A percentile compares a stretch with the other conserved stretches of the same genome.
These are phyloP conservation scores for Pseudonectria buxi DNA, from an alignment of 2,329 filamentous ascomycete species.

Conservation along the genomic window DNA sequence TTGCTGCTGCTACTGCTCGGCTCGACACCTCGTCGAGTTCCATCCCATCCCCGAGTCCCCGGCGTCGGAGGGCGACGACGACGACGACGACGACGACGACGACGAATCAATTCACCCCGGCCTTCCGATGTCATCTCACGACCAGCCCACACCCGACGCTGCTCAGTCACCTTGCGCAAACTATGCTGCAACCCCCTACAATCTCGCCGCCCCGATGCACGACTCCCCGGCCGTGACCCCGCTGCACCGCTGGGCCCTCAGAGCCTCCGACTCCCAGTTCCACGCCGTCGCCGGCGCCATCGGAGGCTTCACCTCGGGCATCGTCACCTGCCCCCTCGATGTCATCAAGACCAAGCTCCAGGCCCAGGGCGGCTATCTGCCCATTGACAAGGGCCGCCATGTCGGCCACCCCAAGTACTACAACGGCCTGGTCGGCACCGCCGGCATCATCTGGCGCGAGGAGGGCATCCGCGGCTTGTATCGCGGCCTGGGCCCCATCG, in stretches of 20 bases:
- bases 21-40: no score
- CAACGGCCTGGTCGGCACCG: slow-evolving; percentile 80
- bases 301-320: slow-evolving; percentile 85
- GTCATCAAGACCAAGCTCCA: slow-evolving; percentile 99
- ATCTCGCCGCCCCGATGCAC: slow-evolving; percentile 29
- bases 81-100: neutral
- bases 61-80: neutral
- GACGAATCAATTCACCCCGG: no score
- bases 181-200: slow-evolving; percentile 32
- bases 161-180: slow-evolving; percentile 26
- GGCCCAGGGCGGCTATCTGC: slow-evolving; percentile 78
- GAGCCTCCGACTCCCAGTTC: slow-evolving; percentile 57
- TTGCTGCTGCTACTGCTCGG: no score
- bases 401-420: slow-evolving; percentile 59
- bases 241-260: slow-evolving; percentile 49
- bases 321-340: slow-evolving; percentile 94
- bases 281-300: slow-evolving; percentile 82
- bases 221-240: slow-evolving; percentile 29
- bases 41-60: no score
- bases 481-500: slow-evolving; percentile 85
- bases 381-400: slow-evolving; percentile 41
- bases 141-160: slow-evolving; percentile 34
- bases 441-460: slow-evolving; percentile 74
- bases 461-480: slow-evolving; percentile 90
- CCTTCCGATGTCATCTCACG: slow-evolving; percentile 42